Evolutionary conservation across 2,329 filamentous ascomycete species (phyloP).

Genomic region (Fusarium sp.): DNA sequence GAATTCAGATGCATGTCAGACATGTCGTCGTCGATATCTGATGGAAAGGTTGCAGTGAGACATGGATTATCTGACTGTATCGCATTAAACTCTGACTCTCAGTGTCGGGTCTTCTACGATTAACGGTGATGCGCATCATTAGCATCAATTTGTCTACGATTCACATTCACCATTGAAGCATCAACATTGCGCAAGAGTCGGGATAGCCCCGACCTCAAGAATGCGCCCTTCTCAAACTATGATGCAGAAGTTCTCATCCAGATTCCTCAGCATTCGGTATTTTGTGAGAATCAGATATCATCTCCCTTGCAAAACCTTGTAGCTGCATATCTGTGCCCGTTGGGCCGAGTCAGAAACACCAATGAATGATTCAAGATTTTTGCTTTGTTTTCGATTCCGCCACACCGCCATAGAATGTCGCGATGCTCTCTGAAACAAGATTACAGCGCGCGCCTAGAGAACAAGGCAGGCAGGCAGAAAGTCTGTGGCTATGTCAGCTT

Average conservation of each 20-base stretch:
- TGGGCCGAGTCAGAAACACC: conserved; percentile 15
- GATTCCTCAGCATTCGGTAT: background rate
- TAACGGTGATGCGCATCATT: background rate
- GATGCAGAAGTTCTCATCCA: background rate
- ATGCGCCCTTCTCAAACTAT: conserved; percentile 1
- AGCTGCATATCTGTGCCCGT: conserved; percentile 21
- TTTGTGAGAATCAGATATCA: background rate
- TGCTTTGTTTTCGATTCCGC: conserved; percentile 40
- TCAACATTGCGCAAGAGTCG: conserved; percentile 9
- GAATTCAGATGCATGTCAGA: conserved; percentile 10
- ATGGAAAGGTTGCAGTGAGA: background rate
- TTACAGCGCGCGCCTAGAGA: background rate
- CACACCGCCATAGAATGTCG: conserved; percentile 46
- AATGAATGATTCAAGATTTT: conserved; percentile 10
- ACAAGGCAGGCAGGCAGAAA: background rate
- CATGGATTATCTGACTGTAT: background rate
- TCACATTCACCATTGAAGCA: conserved; percentile 2
- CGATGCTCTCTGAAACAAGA: conserved; percentile 17
- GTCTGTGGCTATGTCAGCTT: conserved; percentile 15
- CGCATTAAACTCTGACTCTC: background rate
- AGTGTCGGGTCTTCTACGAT: background rate
- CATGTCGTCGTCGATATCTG: background rate
- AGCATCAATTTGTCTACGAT: background rate
- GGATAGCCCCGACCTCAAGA: conserved; percentile 4
- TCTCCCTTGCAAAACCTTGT: conserved; percentile 7